phyloP scores from a whole-genome alignment of 2,329 filamentous ascomycete species.

The Pseudopyrenochaeta lycopersici region DNA sequence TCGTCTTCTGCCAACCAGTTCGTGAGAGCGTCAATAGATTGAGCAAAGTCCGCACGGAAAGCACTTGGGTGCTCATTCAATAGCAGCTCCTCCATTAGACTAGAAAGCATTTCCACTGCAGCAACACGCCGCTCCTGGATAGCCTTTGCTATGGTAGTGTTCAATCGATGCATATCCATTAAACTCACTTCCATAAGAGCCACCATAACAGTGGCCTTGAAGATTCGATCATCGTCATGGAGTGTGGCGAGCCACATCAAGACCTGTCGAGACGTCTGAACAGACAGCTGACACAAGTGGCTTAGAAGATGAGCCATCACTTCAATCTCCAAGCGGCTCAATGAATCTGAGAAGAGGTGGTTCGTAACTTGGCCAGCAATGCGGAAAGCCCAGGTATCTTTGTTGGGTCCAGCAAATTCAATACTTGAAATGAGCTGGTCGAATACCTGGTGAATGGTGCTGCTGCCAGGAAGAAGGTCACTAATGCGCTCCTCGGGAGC shows the following conservation, averaged over 20 bases:
- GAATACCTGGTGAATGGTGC: slow-evolving; percentile 65
- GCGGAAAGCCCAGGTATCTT: slow-evolving; percentile 64
- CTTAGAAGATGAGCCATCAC: slow-evolving; percentile 69
- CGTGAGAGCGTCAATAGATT: slow-evolving; percentile 82
- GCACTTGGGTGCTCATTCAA: slow-evolving; percentile 80
- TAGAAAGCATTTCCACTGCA: slow-evolving; percentile 81
- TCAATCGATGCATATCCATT: slow-evolving; percentile 67
- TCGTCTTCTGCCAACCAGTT: slow-evolving; percentile 81
- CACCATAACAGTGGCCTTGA: slow-evolving; percentile 69
- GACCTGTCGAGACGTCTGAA: slow-evolving; percentile 63
- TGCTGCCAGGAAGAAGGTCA: slow-evolving; percentile 62
- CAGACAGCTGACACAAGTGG: slow-evolving; percentile 69
- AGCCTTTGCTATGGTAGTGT: slow-evolving; percentile 74
- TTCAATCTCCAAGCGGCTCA: slow-evolving; percentile 68
- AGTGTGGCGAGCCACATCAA: slow-evolving; percentile 59
- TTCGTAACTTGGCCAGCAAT: slow-evolving; percentile 66
- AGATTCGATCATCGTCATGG: slow-evolving; percentile 67
- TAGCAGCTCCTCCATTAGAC: slow-evolving; percentile 79
- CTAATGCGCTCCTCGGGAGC: slow-evolving; percentile 66
- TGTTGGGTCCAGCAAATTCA: slow-evolving; percentile 61
- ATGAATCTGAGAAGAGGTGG: slow-evolving; percentile 64
- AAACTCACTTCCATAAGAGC: slow-evolving; percentile 68
- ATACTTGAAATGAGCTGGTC: slow-evolving; percentile 65
- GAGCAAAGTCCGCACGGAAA: slow-evolving; percentile 84
- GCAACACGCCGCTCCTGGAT: slow-evolving; percentile 74